Percentiles rank a stretch among this genome's conserved stretches.
These are phyloP conservation scores for Aechmea fasciata DNA, from an alignment of 176 grass and related monocot genomes.

Conservation along the genomic window DNA sequence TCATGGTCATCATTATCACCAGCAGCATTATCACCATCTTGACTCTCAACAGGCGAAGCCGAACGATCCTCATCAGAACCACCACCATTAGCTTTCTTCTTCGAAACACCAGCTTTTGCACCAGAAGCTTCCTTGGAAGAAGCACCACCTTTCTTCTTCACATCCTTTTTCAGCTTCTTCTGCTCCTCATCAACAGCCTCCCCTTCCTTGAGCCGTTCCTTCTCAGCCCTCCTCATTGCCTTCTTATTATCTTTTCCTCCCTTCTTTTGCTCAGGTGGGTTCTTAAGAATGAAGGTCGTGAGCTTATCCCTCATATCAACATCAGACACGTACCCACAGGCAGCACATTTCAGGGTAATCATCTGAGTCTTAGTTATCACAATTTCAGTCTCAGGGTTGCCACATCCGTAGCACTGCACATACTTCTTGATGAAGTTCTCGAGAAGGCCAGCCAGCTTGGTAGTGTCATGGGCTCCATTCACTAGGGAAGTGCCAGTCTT, in stretches of 20 bases:
- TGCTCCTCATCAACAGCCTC: conserved; percentile 79
- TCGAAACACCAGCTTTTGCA: conserved; percentile 24
- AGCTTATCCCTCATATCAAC: conserved; percentile 84
- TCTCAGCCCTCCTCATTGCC: conserved; percentile 79
- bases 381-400: conserved; percentile 86
- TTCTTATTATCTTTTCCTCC: conserved; percentile 59
- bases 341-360: conserved; percentile 74
- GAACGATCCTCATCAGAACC: conserved; percentile 63
- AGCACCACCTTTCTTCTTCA: conserved; percentile 44
- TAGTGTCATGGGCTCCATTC: conserved; percentile 72
- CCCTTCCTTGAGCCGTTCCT: conserved; percentile 68
- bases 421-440: conserved; percentile 93
- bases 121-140: conserved; percentile 17
- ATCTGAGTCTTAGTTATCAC: conserved; percentile 55
- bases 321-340: conserved; percentile 73
- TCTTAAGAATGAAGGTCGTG: conserved; percentile 59
- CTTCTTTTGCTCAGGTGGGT: conserved; percentile 67
- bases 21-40: conserved; percentile 30
- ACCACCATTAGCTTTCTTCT: conserved; percentile 18
- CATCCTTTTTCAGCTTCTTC: conserved; percentile 75
- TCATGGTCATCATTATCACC: conserved; percentile 37
- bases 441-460: conserved; percentile 69
- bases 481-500: conserved; percentile 37
- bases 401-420: conserved; percentile 68
- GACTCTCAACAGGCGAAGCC: conserved; percentile 36